A percentile compares a stretch with the other conserved stretches of the same genome.
Evolutionary conservation across 352 stramenopile species (phyloP).

Genomic region (Phytophthora pinifolia): DNA sequence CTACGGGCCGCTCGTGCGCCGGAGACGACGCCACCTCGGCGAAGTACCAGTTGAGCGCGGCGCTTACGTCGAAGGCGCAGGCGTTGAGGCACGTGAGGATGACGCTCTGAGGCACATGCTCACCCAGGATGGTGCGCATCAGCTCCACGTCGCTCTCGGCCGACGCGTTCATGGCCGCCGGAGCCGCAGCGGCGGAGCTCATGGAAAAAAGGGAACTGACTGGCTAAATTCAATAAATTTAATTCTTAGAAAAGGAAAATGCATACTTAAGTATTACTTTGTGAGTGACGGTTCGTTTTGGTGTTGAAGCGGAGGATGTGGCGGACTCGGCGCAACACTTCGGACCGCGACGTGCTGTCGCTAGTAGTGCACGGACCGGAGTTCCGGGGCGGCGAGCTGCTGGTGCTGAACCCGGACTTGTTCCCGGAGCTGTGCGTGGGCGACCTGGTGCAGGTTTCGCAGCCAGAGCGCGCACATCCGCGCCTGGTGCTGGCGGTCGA

Average conservation of each 20-base stretch:
- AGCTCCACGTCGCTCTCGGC: conserved; percentile 76
- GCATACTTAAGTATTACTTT: not conserved
- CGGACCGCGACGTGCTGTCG: conserved; percentile 44
- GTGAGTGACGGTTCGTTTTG: not conserved
- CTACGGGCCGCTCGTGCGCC: not conserved
- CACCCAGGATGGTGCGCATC: conserved; percentile 87
- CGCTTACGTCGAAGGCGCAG: conserved; percentile 82
- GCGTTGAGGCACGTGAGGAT: conserved; percentile 85
- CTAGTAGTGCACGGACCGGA: conserved; percentile 76
- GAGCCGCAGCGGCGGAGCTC: not conserved
- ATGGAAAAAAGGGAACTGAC: conserved; percentile 2
- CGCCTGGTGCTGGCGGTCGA: conserved; percentile 67
- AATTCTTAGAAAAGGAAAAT: not conserved
- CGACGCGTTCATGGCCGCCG: conserved; percentile 22
- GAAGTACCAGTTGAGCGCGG: conserved; percentile 89
- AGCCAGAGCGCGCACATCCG: conserved; percentile 57
- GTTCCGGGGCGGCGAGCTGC: conserved; percentile 62
- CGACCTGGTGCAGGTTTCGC: conserved; percentile 63
- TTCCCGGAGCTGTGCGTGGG: conserved; percentile 62
- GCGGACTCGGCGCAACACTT: conserved; percentile 37
- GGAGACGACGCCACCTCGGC: conserved; percentile 58
- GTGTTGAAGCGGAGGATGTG: conserved; percentile 24
- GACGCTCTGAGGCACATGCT: conserved; percentile 83
- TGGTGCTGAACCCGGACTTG: conserved; percentile 76
- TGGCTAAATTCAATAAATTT: conserved; percentile 2